Conservation (phyloP, 2,329 filamentous ascomycete genomes). For the Dactylonectria macrodidyma region DNA sequence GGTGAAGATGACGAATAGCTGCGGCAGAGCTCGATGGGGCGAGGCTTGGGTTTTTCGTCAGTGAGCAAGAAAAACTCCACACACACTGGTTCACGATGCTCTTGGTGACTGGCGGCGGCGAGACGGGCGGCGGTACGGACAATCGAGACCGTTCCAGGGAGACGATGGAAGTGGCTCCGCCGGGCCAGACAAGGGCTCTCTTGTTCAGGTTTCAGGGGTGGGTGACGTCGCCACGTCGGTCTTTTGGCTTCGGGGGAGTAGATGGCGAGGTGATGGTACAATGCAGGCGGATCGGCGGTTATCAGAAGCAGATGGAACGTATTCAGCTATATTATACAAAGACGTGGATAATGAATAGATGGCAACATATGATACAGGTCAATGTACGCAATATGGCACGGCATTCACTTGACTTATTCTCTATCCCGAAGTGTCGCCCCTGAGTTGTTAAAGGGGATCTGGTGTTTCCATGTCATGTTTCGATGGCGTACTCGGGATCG, state of each 20-base stretch:
- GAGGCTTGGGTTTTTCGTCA: slow-evolving; percentile 8
- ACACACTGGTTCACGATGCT: slow-evolving; percentile 36
- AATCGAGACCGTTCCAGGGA: slow-evolving; percentile 24
- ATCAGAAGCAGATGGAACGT: not conserved
- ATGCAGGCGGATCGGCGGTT: not conserved
- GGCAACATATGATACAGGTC: not conserved
- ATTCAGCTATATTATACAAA: not conserved
- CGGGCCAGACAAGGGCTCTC: not conserved
- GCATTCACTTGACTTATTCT: slow-evolving; percentile 23
- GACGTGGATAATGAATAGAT: not conserved
- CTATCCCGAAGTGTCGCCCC: not conserved
- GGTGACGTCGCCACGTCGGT: slow-evolving; percentile 9
- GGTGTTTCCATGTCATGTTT: not conserved
- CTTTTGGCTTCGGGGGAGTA: slow-evolving; percentile 10
- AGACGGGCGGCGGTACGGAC: slow-evolving; percentile 22
- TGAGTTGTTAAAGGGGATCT: not conserved
- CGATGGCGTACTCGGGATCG: not conserved
- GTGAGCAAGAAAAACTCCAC: slow-evolving; percentile 32
- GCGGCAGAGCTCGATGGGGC: not conserved
- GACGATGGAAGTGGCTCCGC: not conserved
- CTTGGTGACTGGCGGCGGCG: not conserved
- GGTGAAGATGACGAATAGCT: not conserved
- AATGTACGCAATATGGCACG: not conserved
- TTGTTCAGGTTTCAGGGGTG: not conserved
- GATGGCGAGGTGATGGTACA: slow-evolving; percentile 29